Evolutionary conservation across 2,329 filamentous ascomycete species (phyloP).

Genomic region (Fusarium lyarnte): DNA sequence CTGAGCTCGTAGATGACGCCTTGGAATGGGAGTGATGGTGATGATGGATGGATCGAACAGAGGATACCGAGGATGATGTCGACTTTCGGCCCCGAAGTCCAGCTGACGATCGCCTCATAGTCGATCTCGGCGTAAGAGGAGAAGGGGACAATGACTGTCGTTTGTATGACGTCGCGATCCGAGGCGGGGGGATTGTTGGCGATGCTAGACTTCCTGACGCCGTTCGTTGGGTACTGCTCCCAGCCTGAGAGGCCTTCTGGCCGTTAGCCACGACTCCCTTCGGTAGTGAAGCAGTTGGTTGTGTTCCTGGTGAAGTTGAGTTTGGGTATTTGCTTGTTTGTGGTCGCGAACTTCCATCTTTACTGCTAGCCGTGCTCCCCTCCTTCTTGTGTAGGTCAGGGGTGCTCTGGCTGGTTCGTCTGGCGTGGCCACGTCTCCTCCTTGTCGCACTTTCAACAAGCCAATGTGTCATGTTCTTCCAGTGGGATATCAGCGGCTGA

Average conservation of each 20-base stretch:
- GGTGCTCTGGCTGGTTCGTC: slow-evolving; percentile 65
- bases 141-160: slow-evolving; percentile 86
- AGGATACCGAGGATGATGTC: slow-evolving; percentile 94
- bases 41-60: slow-evolving; percentile 89
- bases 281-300: slow-evolving; percentile 57
- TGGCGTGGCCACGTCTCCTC: slow-evolving; percentile 59
- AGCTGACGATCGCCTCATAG: slow-evolving; percentile 82
- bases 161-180: slow-evolving; percentile 61
- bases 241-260: slow-evolving; percentile 46
- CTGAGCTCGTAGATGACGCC: slow-evolving; percentile 90
- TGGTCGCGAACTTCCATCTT: slow-evolving; percentile 66
- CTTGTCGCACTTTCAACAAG: slow-evolving; percentile 68
- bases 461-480: slow-evolving; percentile 73
- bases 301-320: slow-evolving; percentile 48
- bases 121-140: slow-evolving; percentile 87
- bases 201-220: slow-evolving; percentile 41
- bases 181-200: slow-evolving; percentile 44
- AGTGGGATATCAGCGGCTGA: slow-evolving; percentile 67
- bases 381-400: slow-evolving; percentile 66
- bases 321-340: slow-evolving; percentile 67
- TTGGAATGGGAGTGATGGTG: slow-evolving; percentile 91
- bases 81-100: slow-evolving; percentile 93
- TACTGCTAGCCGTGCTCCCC: slow-evolving; percentile 55
- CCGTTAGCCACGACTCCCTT: slow-evolving; percentile 64
- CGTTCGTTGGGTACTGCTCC: slow-evolving; percentile 32